A percentile compares a stretch with the other conserved stretches of the same genome.
phyloP scores from a whole-genome alignment of 2,329 filamentous ascomycete species.

The Botrytis galanthina region DNA sequence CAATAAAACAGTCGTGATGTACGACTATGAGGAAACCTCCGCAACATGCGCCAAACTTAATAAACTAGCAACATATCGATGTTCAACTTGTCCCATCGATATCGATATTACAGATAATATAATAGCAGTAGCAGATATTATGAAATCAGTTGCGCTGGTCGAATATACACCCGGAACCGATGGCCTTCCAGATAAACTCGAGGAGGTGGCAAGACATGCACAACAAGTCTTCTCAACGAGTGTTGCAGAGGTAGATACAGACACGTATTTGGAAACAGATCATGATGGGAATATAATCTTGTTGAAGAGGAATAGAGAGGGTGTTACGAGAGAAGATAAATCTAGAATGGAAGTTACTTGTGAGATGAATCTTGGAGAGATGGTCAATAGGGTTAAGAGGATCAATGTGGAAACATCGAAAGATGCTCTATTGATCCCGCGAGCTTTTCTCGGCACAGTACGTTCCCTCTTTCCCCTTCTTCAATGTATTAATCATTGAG shows the following conservation, averaged over 20 bases:
- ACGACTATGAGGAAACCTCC: slow-evolving; percentile 55
- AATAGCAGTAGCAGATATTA: slow-evolving; percentile 85
- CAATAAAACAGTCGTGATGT: slow-evolving; percentile 77
- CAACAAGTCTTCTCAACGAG: slow-evolving; percentile 81
- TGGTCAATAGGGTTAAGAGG: slow-evolving; percentile 83
- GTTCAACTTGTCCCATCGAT: slow-evolving; percentile 80
- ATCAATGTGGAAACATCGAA: slow-evolving; percentile 65
- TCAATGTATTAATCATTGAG: not conserved
- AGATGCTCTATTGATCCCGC: slow-evolving; percentile 69
- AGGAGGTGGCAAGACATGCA: slow-evolving; percentile 76
- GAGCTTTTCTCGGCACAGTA: slow-evolving; percentile 87
- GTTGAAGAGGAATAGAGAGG: slow-evolving; percentile 68
- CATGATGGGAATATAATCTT: slow-evolving; percentile 85
- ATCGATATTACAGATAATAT: slow-evolving; percentile 69
- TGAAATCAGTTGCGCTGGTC: slow-evolving; percentile 85
- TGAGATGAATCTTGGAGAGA: slow-evolving; percentile 85
- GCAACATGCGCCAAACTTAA: slow-evolving; percentile 57
- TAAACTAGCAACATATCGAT: slow-evolving; percentile 74
- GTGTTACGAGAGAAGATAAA: slow-evolving; percentile 72
- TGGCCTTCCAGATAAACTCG: slow-evolving; percentile 60
- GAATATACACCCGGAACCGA: slow-evolving; percentile 62
- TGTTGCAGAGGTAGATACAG: slow-evolving; percentile 66
- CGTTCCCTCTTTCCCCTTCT: slow-evolving; percentile 38
- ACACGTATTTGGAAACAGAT: slow-evolving; percentile 80
- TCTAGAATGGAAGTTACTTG: slow-evolving; percentile 69